These are phyloP conservation scores for Yarrowia keelungensis DNA, from an alignment of 805 yeast species.

Conservation along the genomic window DNA sequence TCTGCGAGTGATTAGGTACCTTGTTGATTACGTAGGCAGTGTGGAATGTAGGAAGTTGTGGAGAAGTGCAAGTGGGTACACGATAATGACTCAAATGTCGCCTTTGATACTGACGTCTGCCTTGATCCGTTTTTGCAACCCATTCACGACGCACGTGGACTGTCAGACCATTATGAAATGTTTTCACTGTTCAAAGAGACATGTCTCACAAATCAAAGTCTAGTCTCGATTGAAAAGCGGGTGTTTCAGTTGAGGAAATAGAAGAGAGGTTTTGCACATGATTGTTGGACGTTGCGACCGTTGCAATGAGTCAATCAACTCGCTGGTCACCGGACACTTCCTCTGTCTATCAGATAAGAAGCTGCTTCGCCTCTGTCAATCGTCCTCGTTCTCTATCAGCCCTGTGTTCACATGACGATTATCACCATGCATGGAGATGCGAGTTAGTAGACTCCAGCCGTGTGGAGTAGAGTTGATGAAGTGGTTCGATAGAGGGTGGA, in stretches of 20 bases:
- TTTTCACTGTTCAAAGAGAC: slow-evolving; percentile 1
- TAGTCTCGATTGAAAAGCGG: background rate
- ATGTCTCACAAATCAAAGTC: slow-evolving; percentile 8
- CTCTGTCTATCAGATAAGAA: background rate
- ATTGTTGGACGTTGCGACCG: background rate
- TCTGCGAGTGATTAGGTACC: too few species aligned
- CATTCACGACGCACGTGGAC: background rate
- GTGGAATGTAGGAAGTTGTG: too few species aligned
- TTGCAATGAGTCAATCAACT: background rate
- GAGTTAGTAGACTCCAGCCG: slow-evolving; percentile 21
- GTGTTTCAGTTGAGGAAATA: slow-evolving; percentile 1
- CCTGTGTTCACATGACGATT: background rate
- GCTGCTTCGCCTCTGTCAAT: slow-evolving; percentile 9
- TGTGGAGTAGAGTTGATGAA: background rate
- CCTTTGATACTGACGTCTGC: too few species aligned
- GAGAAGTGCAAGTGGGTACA: too few species aligned
- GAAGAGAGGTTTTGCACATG: background rate
- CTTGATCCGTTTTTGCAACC: too few species aligned
- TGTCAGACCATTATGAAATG: slow-evolving; percentile 7
- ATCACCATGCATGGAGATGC: slow-evolving; percentile 1
- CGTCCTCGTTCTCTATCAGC: background rate
- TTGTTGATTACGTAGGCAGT: too few species aligned
- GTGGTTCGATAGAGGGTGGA: background rate
- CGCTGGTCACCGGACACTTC: background rate
- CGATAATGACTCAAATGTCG: too few species aligned